These are phyloP conservation scores for Blastocystis sp. DNA, from an alignment of 352 stramenopile species.

Conservation along the genomic window DNA sequence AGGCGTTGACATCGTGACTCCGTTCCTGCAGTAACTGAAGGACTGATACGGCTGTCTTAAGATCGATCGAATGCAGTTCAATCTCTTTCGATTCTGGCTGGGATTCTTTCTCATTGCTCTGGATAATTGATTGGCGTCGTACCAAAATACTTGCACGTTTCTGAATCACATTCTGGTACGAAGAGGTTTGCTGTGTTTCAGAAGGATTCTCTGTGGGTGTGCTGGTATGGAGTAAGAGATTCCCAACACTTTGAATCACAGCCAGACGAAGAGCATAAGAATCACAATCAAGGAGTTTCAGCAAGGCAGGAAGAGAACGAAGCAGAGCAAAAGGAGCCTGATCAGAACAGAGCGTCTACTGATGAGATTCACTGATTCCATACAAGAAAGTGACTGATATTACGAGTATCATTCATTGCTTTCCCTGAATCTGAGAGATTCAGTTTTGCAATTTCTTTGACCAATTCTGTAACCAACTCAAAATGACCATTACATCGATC, in stretches of 20 bases:
- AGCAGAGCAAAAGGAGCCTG: constrained; percentile 38
- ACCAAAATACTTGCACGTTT: constrained; percentile 48
- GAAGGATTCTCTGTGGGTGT: not conserved
- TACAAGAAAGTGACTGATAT: constrained; percentile 49
- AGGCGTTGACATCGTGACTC: constrained; percentile 83
- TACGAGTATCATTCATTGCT: not conserved
- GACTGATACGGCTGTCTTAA: constrained; percentile 69
- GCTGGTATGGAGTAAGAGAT: not conserved
- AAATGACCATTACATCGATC: not conserved
- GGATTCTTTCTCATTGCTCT: not conserved
- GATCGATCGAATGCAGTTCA: not conserved
- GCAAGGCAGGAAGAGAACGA: not conserved
- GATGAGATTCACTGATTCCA: not conserved
- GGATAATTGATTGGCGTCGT: constrained; percentile 19
- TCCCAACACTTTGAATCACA: not conserved
- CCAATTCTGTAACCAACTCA: constrained; percentile 32
- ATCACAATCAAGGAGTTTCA: constrained; percentile 2
- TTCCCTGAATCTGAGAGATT: constrained; percentile 11
- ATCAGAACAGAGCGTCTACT: constrained; percentile 19
- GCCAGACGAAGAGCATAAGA: constrained; percentile 16
- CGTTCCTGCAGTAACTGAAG: constrained; percentile 80
- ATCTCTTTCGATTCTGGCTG: constrained; percentile 8
- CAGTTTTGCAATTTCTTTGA: not conserved
- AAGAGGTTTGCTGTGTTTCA: not conserved
- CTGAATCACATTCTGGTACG: not conserved